A percentile compares a stretch with the other conserved stretches of the same genome.
Conservation (phyloP, 805 yeast genomes). For the Dipodascus geniculatus region DNA sequence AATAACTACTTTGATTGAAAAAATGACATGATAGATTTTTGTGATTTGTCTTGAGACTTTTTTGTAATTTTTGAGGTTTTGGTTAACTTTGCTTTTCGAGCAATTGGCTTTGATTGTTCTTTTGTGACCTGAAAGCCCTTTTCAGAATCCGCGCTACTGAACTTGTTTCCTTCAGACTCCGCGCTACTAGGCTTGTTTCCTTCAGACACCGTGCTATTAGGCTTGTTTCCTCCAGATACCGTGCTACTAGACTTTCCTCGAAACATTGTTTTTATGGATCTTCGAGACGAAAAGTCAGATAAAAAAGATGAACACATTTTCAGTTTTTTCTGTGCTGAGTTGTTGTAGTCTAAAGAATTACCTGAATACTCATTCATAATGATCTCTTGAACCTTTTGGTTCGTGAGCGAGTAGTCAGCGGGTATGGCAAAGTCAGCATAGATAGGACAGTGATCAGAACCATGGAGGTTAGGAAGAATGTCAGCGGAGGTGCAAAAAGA, state of each 20-base stretch:
- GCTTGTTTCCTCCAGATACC: too few relatives aligned
- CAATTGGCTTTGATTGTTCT: neutral
- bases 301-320: neutral
- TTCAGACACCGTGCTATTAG: too few relatives aligned
- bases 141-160: too few relatives aligned
- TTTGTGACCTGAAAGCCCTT: too few relatives aligned
- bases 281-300: neutral
- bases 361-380: neutral
- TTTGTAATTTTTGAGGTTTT: neutral
- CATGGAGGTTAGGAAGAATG: slow-evolving; percentile 61
- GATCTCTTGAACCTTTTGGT: neutral
- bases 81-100: neutral
- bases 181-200: too few relatives aligned
- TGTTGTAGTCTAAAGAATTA: neutral
- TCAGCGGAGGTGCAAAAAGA: slow-evolving; percentile 31
- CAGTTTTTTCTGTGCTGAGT: neutral
- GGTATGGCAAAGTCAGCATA: slow-evolving; percentile 18
- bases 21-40: neutral
- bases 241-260: neutral
- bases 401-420: neutral
- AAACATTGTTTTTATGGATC: neutral
- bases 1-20: neutral
- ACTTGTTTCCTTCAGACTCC: too few relatives aligned
- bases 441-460: slow-evolving; percentile 94
- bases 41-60: neutral